Evolutionary conservation across 164 flowering plant genomes (phyloP), one percentile per base, ranked within the genome.

Genomic region (Tetrastigma voinierianum): DNA sequence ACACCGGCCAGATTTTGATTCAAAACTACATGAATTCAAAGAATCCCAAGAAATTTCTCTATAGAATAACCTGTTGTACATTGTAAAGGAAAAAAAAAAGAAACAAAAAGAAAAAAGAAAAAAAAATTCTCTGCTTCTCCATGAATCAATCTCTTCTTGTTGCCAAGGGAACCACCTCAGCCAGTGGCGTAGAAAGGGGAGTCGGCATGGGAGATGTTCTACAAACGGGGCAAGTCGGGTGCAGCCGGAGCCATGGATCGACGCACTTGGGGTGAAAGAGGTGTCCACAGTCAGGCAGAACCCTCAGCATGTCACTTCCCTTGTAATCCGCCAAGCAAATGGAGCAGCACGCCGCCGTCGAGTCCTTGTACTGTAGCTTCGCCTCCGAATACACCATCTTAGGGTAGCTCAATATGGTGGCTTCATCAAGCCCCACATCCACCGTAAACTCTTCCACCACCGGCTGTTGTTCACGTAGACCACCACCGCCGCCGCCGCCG

Each of bases 221-320:
- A 61, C 98, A 93, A 32, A 89, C 72, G 0, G 98, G 98, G 67
- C 98, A 93, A 0, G 94, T 89, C 0, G 96, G 90, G 62, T 88
- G 82, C 70, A 81, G 60, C 73, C 84, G 25, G 57, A 93, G 65
- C 98, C 98, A 93, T 1, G 86, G 82, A 64, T 90, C 97, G 15
- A 91, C 76, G 54, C 98, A 93, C 65, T 76, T 78, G 61, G 68
- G 67, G 59, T 91, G 98, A 63, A 89, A 93, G 5, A 88, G 57
- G 60, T 93, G 98, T 2, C 80, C 76, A 48, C 98, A 93, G 23
- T 86, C 90, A 0, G 98, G 98, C 76, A 93, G 66, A 63, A 77
- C 18, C 62, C 97, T 71, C 4, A 93, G 78, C 79, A 68, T 25
- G 65, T 93, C 97, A 0, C 57, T 56, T 19, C 58, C 73, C 72